Conservation (phyloP, 352 stramenopile genomes). For the Globisporangium recalcitrans region DNA sequence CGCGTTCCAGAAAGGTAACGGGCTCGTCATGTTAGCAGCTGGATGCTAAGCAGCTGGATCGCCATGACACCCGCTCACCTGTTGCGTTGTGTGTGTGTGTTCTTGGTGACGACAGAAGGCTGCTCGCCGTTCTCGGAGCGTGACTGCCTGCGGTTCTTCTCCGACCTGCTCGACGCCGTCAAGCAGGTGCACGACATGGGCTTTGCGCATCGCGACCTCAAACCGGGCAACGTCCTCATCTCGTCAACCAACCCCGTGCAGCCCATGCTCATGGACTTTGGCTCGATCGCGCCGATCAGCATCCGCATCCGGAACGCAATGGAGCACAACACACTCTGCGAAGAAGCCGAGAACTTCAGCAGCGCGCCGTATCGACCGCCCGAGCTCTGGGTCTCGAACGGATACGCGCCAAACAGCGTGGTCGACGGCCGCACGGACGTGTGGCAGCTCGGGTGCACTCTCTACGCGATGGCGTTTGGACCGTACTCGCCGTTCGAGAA, state of each 20-base stretch:
- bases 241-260: slow-evolving; percentile 28
- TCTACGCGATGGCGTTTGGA: slow-evolving; percentile 90
- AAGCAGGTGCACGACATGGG: slow-evolving; percentile 46
- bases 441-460: slow-evolving; percentile 87
- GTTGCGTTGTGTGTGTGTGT: background rate
- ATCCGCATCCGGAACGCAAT: slow-evolving; percentile 23
- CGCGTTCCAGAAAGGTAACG: slow-evolving; percentile 21
- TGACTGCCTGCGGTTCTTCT: slow-evolving; percentile 50
- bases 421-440: slow-evolving; percentile 81
- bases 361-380: slow-evolving; percentile 89
- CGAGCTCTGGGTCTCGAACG: slow-evolving; percentile 80
- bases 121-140: slow-evolving; percentile 34
- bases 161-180: slow-evolving; percentile 47
- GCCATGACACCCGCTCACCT: background rate
- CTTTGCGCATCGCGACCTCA: slow-evolving; percentile 74
- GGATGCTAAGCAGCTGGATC: background rate
- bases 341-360: slow-evolving; percentile 74
- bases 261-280: slow-evolving; percentile 77
- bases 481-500: slow-evolving; percentile 88
- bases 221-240: slow-evolving; percentile 71
- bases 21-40: background rate
- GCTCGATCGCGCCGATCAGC: slow-evolving; percentile 45
- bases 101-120: background rate
- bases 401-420: slow-evolving; percentile 14
- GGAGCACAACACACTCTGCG: slow-evolving; percentile 61